These are phyloP conservation scores for Globisporangium perplexum DNA, from an alignment of 352 stramenopile species.

Conservation along the genomic window DNA sequence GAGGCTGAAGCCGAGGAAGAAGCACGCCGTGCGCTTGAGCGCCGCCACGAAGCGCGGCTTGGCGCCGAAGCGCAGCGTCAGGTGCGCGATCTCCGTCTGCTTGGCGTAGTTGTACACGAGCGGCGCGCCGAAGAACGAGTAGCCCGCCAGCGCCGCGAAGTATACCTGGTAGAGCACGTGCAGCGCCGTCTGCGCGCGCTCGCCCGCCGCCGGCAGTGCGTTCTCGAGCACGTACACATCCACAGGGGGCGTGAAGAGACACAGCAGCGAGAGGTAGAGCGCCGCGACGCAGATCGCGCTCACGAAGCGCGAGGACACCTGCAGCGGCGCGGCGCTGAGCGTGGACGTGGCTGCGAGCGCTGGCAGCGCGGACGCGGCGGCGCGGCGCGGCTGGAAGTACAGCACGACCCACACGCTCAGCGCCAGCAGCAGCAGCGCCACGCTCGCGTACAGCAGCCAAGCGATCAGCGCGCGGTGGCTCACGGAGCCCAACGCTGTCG, in stretches of 20 bases:
- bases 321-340: slow-evolving; percentile 49
- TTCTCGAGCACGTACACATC: slow-evolving; percentile 81
- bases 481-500: slow-evolving; percentile 8
- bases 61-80: slow-evolving; percentile 62
- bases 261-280: slow-evolving; percentile 68
- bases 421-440: slow-evolving; percentile 50
- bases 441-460: slow-evolving; percentile 63
- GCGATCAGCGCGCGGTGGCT: slow-evolving; percentile 37
- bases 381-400: slow-evolving; percentile 57
- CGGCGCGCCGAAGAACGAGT: slow-evolving; percentile 66
- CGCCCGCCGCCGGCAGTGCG: slow-evolving; percentile 45
- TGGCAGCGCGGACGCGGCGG: slow-evolving; percentile 38
- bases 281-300: slow-evolving; percentile 61
- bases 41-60: slow-evolving; percentile 50
- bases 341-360: slow-evolving; percentile 51
- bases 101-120: slow-evolving; percentile 81
- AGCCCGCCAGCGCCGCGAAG: slow-evolving; percentile 50
- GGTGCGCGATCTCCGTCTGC: slow-evolving; percentile 78
- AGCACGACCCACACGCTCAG: slow-evolving; percentile 49
- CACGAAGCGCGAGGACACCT: slow-evolving; percentile 65
- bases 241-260: slow-evolving; percentile 71
- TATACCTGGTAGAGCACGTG: slow-evolving; percentile 68
- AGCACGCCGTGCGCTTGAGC: slow-evolving; percentile 69
- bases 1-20: slow-evolving; percentile 59
- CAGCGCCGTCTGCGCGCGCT: slow-evolving; percentile 41